Evolutionary conservation across 2,329 filamentous ascomycete genomes (phyloP).

Genomic region (Pseudogymnoascus sp.): DNA sequence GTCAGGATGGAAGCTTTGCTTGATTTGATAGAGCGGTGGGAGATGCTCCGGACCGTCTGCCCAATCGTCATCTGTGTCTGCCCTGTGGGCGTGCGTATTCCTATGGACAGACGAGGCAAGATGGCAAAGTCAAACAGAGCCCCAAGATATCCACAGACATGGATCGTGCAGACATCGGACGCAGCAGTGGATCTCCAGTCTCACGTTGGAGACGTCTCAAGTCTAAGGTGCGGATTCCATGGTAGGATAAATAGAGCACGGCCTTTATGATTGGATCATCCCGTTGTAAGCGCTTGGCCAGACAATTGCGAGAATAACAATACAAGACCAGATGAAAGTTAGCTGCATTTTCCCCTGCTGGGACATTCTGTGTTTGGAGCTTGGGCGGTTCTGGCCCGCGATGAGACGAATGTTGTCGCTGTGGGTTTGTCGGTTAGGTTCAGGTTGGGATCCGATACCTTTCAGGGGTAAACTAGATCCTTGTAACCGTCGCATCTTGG

Average conservation of each 20-base stretch:
- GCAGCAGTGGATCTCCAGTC: constrained; percentile 3
- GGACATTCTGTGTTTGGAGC: constrained; percentile 3
- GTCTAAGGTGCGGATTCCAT: background rate
- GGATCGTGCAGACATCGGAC: constrained; percentile 2
- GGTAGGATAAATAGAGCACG: background rate
- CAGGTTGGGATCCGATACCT: constrained; percentile 1
- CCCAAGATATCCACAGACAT: background rate
- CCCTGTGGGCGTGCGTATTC: background rate
- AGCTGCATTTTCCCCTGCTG: background rate
- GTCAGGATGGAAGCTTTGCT: background rate
- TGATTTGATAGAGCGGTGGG: background rate
- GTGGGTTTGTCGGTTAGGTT: background rate
- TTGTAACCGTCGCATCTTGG: background rate
- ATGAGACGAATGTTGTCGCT: constrained; percentile 3
- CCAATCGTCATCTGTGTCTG: background rate
- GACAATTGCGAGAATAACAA: background rate
- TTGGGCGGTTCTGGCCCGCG: background rate
- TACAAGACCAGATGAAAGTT: background rate
- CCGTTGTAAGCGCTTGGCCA: background rate
- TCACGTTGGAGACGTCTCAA: constrained; percentile 3
- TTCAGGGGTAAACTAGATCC: background rate
- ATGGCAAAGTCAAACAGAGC: constrained; percentile 4
- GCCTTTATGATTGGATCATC: background rate
- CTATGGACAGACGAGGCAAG: background rate
- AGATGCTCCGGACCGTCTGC: background rate